A percentile compares a stretch with the other conserved stretches of the same genome.
These are phyloP conservation scores for Spathaspora boniae DNA, from an alignment of 805 yeast species.

Conservation along the genomic window DNA sequence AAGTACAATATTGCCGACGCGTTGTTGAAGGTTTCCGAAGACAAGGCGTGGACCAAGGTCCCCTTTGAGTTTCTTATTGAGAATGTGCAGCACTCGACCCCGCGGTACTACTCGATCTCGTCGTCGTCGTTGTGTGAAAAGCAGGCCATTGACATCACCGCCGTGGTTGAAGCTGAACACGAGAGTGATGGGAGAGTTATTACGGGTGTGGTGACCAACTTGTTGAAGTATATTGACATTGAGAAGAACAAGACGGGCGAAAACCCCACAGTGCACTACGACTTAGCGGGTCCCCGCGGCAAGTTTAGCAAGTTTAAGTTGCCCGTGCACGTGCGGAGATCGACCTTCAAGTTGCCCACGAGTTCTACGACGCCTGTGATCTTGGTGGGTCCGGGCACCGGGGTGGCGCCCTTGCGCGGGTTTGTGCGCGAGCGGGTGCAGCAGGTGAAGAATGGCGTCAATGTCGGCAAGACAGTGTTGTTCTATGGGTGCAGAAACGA, in stretches of 20 bases:
- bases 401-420: slow-evolving; percentile 98
- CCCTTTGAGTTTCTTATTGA: slow-evolving; percentile 87
- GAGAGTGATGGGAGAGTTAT: slow-evolving; percentile 31
- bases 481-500: slow-evolving; percentile 86
- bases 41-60: slow-evolving; percentile 65
- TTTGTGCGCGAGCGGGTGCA: slow-evolving; percentile 84
- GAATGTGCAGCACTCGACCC: slow-evolving; percentile 75
- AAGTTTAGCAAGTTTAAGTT: slow-evolving; percentile 52
- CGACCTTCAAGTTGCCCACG: slow-evolving; percentile 89
- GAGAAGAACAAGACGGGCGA: slow-evolving; percentile 47
- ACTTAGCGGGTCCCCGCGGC: slow-evolving; percentile 80
- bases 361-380: slow-evolving; percentile 81
- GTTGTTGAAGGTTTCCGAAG: slow-evolving; percentile 57
- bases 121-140: slow-evolving; percentile 81
- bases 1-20: slow-evolving; percentile 76
- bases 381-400: slow-evolving; percentile 97
- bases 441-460: slow-evolving; percentile 29
- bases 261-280: slow-evolving; percentile 54
- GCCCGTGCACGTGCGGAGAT: slow-evolving; percentile 92
- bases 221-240: slow-evolving; percentile 68
- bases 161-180: slow-evolving; percentile 76
- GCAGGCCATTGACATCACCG: slow-evolving; percentile 75
- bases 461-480: slow-evolving; percentile 67
- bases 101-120: slow-evolving; percentile 94
- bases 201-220: slow-evolving; percentile 88